Evolutionary conservation across 2,329 filamentous ascomycete species (phyloP), one percentile per base, ranked within the genome.

Genomic region (Karstenula rhodostoma): DNA sequence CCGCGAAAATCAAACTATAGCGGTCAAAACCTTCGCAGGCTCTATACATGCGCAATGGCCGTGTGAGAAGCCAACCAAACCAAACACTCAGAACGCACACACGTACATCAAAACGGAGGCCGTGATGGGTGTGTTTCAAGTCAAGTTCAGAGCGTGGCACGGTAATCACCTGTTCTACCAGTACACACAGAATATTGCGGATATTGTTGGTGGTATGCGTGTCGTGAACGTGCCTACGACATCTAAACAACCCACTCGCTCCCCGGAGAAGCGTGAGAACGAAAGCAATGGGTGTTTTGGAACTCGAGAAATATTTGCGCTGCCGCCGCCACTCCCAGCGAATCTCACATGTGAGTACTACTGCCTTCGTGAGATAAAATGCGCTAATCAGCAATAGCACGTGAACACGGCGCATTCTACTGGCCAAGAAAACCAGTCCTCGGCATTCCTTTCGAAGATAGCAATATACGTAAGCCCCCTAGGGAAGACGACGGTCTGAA

Each of bases 111-210:
- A 71, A 6, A 57, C 48, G 0, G 2, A 27, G 1, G 23, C 17
- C 7, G 67, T 62, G 2, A 73, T 73, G 68, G 4, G n/a, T 0
- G 19, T 32, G 0, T 65, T 78, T 4, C 62, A 12, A 4, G 7
- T 19, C 0, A 54, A 17, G 13, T 74, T 71, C 37, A 56, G 65
- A 17, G 13, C 15, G 2, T 74, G 72, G 69, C 63, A 59, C 81
- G 22, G 70, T 82, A 22, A 74, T 84, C 22, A 78, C 75, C 0
- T 67, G 78, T 66, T 85, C 78, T 23, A 58, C 23, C 2, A 60
- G 4, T 76, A 76, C 53, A 61, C 75, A 50, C 29, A 62, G 70
- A 13, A 64, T 32, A 0, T 74, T 56, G 55, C 50, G 23, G 42
- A 60, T 42, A 50, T 17, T 70, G 2, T 59, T 1, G 5, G 53